phyloP scores from a whole-genome alignment of 2,329 filamentous ascomycete genomes.

The Chrysoporthe cubensis region DNA sequence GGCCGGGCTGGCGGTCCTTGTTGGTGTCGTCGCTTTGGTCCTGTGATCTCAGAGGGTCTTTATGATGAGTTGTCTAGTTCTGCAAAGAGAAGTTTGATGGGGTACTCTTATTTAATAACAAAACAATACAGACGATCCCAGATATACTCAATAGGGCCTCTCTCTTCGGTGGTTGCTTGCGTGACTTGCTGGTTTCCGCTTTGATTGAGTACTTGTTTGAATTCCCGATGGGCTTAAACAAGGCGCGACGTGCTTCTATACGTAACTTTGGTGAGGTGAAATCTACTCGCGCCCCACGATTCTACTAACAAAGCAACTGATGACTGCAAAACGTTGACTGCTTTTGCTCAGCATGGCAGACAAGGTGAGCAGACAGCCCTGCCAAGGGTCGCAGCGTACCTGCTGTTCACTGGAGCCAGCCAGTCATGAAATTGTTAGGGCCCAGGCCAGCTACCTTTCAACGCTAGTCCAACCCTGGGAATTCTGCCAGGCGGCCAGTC shows the following conservation, averaged over 20 bases:
- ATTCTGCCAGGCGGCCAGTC: constrained; percentile 19
- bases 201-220: too few species aligned
- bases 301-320: too few species aligned
- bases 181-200: too few species aligned
- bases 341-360: too few species aligned
- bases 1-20: constrained; percentile 13
- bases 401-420: not conserved
- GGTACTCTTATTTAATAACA: constrained; percentile 3
- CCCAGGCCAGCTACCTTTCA: not conserved
- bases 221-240: too few species aligned
- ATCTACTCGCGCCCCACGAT: too few species aligned
- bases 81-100: not conserved
- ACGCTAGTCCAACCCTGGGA: not conserved
- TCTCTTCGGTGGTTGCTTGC: not conserved
- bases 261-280: too few species aligned
- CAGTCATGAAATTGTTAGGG: not conserved
- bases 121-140: not conserved
- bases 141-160: not conserved
- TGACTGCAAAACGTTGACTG: too few species aligned
- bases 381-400: not conserved
- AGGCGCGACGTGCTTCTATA: too few species aligned
- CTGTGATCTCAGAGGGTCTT: constrained; percentile 9
- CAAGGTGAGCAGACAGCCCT: too few species aligned
- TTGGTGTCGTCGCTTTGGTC: constrained; percentile 23
- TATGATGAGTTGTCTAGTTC: not conserved